Base-by-base conservation (phyloP, 2,329 filamentous ascomycete species). In the Aspergillus calidoustus region DNA sequence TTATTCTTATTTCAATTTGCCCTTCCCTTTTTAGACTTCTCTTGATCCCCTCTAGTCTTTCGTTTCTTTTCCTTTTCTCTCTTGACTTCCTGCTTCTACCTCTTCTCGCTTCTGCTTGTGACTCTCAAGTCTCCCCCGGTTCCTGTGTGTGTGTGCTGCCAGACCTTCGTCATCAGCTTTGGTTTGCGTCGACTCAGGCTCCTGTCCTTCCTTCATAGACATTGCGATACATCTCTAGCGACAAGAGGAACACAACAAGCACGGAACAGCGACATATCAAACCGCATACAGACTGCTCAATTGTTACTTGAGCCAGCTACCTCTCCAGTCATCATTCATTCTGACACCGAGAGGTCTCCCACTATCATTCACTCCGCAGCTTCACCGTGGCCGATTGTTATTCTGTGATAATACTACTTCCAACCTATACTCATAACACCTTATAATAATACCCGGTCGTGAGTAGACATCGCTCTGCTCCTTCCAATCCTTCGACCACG, bases 201-300 rank as follows among this genome's bases (percentile, higher is more conserved):
- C 74, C 73, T 76, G 71, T 75, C 75, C 68, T 76, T 77, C 74
- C 65, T 70, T 68, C 63, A 60, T 54, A 65, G 60, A 63, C 60
- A 50, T 50, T 60, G 60, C 60, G 57, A 62, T 54, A 57, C 54
- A 46, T 34, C 31, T 28, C 13, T 23, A 54, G 50, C 38, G 28
- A 28, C 38, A 52, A 46, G 19, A 57, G 49, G 53, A 54, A 57
- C 31, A 51, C 46, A 17, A 55, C 54, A 60, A 54, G 53, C 41
- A 44, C 57, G 46, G 41, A 62, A 50, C 28, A 53, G 31, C 11
- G 34, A 13, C 34, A 54, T 60, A 23, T 46, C 31, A 38, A 55
- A 13, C 48, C 47, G 52, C 52, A 41, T 15, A 41, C 51, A 47
- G 56, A 30, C 34, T 51, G 50, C 44, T 46, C 41, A 44, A 53